Evolutionary conservation across 805 yeast genomes (phyloP).

Genomic region (Kregervanrija delftensis): DNA sequence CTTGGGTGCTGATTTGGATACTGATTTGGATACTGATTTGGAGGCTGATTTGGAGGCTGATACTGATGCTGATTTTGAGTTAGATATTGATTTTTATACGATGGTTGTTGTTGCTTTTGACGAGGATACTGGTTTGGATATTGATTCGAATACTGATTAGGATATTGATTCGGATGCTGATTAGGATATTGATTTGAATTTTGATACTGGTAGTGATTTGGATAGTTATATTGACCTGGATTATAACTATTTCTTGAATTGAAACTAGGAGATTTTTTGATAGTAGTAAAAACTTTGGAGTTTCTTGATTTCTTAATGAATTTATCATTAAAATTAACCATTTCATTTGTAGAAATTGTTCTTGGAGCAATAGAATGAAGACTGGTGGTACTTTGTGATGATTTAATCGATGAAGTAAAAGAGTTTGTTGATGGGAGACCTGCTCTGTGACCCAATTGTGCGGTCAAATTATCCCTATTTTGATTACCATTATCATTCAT

Average conservation of each 20-base stretch:
- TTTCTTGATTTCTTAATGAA: conserved; percentile 32
- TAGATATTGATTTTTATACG: background rate
- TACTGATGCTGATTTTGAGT: background rate
- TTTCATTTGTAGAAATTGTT: conserved; percentile 8
- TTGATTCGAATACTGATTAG: background rate
- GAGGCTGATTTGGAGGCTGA: background rate
- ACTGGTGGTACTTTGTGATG: too few relatives aligned
- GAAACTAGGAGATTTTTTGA: background rate
- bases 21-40: background rate
- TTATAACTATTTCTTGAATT: too few relatives aligned
- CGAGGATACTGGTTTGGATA: background rate
- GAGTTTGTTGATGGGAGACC: too few relatives aligned
- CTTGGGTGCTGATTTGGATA: background rate
- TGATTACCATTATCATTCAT: too few relatives aligned
- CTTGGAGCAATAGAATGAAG: conserved; percentile 4
- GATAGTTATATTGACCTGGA: background rate
- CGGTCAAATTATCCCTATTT: too few relatives aligned
- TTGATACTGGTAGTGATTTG: background rate
- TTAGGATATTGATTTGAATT: background rate
- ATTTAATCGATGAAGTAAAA: too few relatives aligned
- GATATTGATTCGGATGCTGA: background rate
- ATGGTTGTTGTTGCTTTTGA: background rate
- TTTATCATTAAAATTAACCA: conserved; percentile 28
- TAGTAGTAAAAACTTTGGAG: conserved; percentile 1
- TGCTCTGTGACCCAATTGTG: too few relatives aligned